Conservation (phyloP, 768 basidiomycete species). For the Pulveroboletus ravenelii region DNA sequence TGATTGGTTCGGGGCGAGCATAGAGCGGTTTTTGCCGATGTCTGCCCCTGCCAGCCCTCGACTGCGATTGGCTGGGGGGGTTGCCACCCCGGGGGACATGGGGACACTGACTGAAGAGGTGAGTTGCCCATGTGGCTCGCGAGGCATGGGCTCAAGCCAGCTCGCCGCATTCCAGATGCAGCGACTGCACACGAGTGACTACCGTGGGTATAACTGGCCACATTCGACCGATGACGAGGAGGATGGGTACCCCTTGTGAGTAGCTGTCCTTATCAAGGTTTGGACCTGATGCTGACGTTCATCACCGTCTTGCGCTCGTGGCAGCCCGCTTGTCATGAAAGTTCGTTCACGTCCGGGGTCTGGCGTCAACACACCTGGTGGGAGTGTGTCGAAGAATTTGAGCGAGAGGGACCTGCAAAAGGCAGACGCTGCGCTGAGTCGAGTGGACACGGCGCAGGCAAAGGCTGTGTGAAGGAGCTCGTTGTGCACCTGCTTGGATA, state of each 20-base stretch:
- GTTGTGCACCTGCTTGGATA: conserved; percentile 5
- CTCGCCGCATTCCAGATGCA: conserved; percentile 62
- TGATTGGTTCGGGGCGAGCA: conserved; percentile 42
- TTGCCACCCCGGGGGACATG: conserved; percentile 90
- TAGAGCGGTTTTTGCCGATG: conserved; percentile 65
- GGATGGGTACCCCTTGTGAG: conserved; percentile 85
- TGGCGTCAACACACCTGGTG: conserved; percentile 81
- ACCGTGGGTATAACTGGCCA: conserved; percentile 58
- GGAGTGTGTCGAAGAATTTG: conserved; percentile 70
- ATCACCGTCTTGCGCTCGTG: conserved; percentile 1
- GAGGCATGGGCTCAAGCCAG: not conserved
- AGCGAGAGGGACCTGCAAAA: conserved; percentile 83
- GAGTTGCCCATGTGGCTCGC: conserved; percentile 14
- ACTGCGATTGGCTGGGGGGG: conserved; percentile 63
- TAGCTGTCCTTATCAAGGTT: conserved; percentile 22
- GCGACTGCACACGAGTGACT: conserved; percentile 79
- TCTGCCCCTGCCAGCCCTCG: conserved; percentile 88
- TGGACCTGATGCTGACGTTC: not conserved
- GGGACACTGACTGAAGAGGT: conserved; percentile 87
- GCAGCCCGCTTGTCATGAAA: conserved; percentile 85
- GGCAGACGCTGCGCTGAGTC: conserved; percentile 85
- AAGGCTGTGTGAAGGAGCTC: not conserved
- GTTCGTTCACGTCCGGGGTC: conserved; percentile 79
- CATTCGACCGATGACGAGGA: conserved; percentile 71
- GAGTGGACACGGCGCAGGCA: conserved; percentile 34